phyloP scores from a whole-genome alignment of 257 asterid genomes.

The Solanum piurae region DNA sequence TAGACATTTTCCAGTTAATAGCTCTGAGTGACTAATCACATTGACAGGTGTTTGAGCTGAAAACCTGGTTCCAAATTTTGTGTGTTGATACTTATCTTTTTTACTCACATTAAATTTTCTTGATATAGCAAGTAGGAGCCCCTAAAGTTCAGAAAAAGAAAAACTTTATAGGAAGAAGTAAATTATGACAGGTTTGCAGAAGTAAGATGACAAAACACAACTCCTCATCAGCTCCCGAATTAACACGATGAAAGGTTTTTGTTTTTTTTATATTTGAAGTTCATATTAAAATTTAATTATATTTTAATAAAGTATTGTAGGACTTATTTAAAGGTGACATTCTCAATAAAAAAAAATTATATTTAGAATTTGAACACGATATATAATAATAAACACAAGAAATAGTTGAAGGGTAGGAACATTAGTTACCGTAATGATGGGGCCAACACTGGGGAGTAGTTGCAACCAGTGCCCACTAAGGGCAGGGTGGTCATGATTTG shows the following conservation, averaged over 20 bases:
- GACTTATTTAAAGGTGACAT: rapidly evolving
- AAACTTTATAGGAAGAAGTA: neutral
- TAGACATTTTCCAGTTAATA: neutral
- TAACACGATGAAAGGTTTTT: neutral
- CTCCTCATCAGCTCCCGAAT: neutral
- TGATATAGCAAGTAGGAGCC: neutral
- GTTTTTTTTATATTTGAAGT: too few species aligned
- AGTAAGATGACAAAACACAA: neutral
- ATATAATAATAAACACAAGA: neutral
- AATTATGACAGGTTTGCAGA: neutral
- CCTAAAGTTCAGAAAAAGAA: neutral
- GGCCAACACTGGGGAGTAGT: neutral
- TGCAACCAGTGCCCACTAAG: neutral
- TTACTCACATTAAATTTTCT: neutral
- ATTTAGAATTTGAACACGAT: too few species aligned
- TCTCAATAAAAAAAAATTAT: too few species aligned
- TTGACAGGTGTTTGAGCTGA: neutral
- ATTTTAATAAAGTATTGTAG: too few species aligned
- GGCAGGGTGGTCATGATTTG: neutral
- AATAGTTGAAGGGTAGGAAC: neutral
- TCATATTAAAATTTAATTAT: too few species aligned
- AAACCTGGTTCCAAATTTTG: neutral
- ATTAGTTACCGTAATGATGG: neutral
- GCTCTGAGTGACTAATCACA: neutral
- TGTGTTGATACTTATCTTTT: neutral